Percentiles rank a stretch among this genome's conserved stretches.
phyloP scores from a whole-genome alignment of 495 filamentous ascomycete species.

The Amphirosellinia nigrospora region DNA sequence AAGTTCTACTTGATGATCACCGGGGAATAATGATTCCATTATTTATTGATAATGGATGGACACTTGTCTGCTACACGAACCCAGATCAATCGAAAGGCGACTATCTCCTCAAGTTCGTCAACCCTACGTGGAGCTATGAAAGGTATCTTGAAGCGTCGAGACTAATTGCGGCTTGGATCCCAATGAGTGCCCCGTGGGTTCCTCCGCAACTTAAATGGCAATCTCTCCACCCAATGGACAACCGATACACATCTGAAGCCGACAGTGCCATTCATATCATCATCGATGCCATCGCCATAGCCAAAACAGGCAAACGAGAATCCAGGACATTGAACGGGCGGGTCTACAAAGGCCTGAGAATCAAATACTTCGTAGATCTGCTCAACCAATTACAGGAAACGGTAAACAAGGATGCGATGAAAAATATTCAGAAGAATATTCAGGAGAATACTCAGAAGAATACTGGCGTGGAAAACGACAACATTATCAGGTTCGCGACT shows the following conservation, averaged over 20 bases:
- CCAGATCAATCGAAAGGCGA: background rate
- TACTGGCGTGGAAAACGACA: background rate
- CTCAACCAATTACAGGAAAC: slow-evolving; percentile 27
- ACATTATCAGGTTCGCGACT: background rate
- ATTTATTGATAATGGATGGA: background rate
- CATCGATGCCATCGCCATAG: slow-evolving; percentile 25
- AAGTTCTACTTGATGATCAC: background rate
- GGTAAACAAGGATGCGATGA: background rate
- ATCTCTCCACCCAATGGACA: background rate
- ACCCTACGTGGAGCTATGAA: background rate
- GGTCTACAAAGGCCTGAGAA: slow-evolving; percentile 18
- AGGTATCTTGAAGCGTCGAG: background rate
- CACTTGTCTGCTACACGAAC: slow-evolving; percentile 2
- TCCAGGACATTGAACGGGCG: background rate
- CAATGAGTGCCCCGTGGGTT: background rate
- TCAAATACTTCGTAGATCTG: slow-evolving; percentile 22
- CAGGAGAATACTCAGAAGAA: background rate
- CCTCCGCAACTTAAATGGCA: background rate
- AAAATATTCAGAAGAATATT: background rate
- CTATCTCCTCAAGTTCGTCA: background rate
- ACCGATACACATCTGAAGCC: background rate
- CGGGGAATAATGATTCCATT: slow-evolving; percentile 8
- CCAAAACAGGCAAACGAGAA: slow-evolving; percentile 17
- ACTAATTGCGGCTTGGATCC: background rate
- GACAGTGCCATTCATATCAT: slow-evolving; percentile 25